Conservation (phyloP, 2,329 filamentous ascomycete species). For the Nannizzia gypsea region DNA sequence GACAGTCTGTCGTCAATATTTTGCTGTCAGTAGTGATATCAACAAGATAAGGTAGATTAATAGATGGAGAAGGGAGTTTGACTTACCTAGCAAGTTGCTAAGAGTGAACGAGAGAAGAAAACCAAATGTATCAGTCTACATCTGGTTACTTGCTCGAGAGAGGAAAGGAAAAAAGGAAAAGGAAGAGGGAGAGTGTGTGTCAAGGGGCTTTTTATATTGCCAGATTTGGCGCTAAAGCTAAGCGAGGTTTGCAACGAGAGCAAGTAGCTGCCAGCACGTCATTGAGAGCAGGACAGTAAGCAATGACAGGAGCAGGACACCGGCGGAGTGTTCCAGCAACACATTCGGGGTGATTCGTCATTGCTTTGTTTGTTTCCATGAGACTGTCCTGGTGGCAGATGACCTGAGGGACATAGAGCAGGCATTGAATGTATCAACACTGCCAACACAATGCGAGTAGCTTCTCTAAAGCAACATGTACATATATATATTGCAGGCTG, state of each 20-base stretch:
- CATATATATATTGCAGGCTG: no score
- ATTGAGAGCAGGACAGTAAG: background rate
- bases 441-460: no score
- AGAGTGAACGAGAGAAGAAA: background rate
- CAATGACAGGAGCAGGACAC: no score
- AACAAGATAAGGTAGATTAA: no score
- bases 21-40: background rate
- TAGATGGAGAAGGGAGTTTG: background rate
- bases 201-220: conserved; percentile 10
- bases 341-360: background rate
- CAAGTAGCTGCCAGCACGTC: background rate
- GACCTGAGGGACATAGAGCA: no score
- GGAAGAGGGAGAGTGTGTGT: background rate
- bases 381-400: no score
- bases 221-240: conserved; percentile 8
- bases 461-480: no score
- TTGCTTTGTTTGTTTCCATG: background rate
- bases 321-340: no score
- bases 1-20: background rate
- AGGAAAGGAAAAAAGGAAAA: conserved; percentile 6
- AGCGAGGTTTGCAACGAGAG: conserved; percentile 3
- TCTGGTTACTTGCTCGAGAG: background rate
- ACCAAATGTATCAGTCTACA: background rate
- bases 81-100: conserved; percentile 2
- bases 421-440: no score